Base-by-base conservation (phyloP, 768 basidiomycete genomes). In the Boletellus ananiceps region DNA sequence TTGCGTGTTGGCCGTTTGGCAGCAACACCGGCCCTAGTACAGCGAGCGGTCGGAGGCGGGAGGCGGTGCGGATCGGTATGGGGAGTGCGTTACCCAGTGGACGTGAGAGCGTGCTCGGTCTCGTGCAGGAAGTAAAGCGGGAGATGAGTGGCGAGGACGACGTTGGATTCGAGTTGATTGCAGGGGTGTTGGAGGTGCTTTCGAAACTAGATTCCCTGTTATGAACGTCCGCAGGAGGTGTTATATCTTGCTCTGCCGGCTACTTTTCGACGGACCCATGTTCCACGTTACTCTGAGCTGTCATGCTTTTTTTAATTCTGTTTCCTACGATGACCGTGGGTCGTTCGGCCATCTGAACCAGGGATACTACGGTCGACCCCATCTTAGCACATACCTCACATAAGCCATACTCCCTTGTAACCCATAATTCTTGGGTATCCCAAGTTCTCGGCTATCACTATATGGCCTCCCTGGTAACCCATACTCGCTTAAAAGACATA, bases 151-250 rank as follows among this genome's bases (percentile, higher is more conserved):
- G 76, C 18, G 83, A 86, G 35, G 90, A 88, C 61, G 95, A 98
- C 66, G 68, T 86, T 39, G 84, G 83, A 40, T 89, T 96, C 57
- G 96, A 99, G 74, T 76, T 97, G 45, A 74, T 98, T 9, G 90
- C 91, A 5, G 93, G 91, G 0, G 93, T 97, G 32, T 69, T 98
- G 52, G 93, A 96, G 72, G 93, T 97, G 39, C 79, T 96, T 55
- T 86, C 87, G 44, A 88, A 93, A 67, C 79, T 97, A 69, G 93
- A 97, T 71, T 93, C 89, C 52, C 53, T 67, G 16, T 44, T 67
- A 57, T 67, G 61, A 67, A 25, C 35, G 9, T 33, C 21, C 29
- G 13, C 27, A 16, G n/a, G n/a, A 16, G 27, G 29, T 34, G 45
- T 7, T 40, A 39, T 51, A 16, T 47, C 11, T 35, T n/a, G 29